Conservation (phyloP, 805 yeast genomes). For the Cyberlindnera xylosilytica region DNA sequence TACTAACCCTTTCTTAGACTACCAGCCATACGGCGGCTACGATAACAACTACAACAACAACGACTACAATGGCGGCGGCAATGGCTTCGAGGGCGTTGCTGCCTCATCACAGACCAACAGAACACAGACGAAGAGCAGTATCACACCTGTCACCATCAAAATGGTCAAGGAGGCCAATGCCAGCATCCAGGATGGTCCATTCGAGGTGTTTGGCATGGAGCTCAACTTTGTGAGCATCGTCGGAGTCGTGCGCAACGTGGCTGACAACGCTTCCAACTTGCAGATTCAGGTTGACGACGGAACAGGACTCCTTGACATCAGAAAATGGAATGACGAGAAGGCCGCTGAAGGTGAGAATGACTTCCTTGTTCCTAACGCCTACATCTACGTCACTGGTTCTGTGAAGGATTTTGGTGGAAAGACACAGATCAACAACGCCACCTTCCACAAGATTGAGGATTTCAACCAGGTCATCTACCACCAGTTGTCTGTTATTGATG, state of each 20-base stretch:
- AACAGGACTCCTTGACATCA: conserved; percentile 62
- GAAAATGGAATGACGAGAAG: conserved; percentile 57
- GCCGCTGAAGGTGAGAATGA: conserved; percentile 31
- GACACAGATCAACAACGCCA: conserved; percentile 62
- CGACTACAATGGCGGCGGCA: conserved; percentile 29
- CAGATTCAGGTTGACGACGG: conserved; percentile 72
- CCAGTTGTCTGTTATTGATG: conserved; percentile 57
- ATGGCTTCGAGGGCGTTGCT: conserved; percentile 33
- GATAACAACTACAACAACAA: conserved; percentile 19
- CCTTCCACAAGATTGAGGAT: conserved; percentile 53
- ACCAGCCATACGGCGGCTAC: conserved; percentile 36
- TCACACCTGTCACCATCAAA: conserved; percentile 72
- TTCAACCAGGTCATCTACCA: conserved; percentile 70
- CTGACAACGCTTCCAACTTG: conserved; percentile 54
- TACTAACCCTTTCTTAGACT: conserved; percentile 24
- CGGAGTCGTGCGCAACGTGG: conserved; percentile 67
- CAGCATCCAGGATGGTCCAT: conserved; percentile 64
- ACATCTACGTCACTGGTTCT: conserved; percentile 57
- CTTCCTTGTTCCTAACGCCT: conserved; percentile 45
- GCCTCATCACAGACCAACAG: conserved; percentile 31
- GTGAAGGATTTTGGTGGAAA: conserved; percentile 59
- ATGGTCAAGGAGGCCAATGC: conserved; percentile 63
- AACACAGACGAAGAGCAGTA: conserved; percentile 33
- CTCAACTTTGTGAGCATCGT: conserved; percentile 61
- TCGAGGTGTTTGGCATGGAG: conserved; percentile 54